These are phyloP conservation scores for Stephania yunnanensis DNA, from an alignment of 164 flowering plant species.

Conservation along the genomic window DNA sequence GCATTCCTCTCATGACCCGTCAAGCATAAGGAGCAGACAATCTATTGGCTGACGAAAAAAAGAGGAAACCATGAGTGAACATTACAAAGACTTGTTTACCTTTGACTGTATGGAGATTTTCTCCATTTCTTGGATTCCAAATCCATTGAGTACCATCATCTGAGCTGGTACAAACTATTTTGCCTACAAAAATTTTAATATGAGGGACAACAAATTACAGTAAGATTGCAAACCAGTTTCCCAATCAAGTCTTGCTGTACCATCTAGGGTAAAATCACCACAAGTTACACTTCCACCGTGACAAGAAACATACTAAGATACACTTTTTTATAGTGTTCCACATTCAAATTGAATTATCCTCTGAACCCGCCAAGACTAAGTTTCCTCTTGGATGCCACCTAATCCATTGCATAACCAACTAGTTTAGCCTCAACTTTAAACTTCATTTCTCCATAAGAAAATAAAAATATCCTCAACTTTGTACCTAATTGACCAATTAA, in stretches of 20 bases:
- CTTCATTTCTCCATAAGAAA: no score
- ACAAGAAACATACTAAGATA: conserved; percentile 64
- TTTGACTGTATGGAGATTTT: conserved; percentile 56
- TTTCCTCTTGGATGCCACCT: conserved; percentile 96
- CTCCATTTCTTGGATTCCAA: conserved; percentile 88
- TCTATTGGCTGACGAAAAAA: neutral
- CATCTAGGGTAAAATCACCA: conserved; percentile 97
- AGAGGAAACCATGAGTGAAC: neutral
- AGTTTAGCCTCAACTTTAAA: no score
- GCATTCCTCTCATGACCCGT: neutral
- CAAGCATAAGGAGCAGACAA: neutral
- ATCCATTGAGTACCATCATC: conserved; percentile 80
- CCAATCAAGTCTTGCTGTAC: conserved; percentile 27
- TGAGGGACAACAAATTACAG: neutral
- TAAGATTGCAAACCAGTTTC: neutral
- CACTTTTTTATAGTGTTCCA: conserved; percentile 81
- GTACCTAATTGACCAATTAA: neutral
- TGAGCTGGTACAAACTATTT: conserved; percentile 77
- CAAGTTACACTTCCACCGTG: conserved; percentile 75
- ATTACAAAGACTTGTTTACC: conserved; percentile 31
- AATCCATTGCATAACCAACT: conserved; percentile 57
- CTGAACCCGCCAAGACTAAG: conserved; percentile 82
- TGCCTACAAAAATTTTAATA: conserved; percentile 39
- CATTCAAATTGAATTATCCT: conserved; percentile 78
- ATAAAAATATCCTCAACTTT: no score